Base-by-base conservation (phyloP, 176 grass and related monocot genomes). In the Metroxylon sagu region DNA sequence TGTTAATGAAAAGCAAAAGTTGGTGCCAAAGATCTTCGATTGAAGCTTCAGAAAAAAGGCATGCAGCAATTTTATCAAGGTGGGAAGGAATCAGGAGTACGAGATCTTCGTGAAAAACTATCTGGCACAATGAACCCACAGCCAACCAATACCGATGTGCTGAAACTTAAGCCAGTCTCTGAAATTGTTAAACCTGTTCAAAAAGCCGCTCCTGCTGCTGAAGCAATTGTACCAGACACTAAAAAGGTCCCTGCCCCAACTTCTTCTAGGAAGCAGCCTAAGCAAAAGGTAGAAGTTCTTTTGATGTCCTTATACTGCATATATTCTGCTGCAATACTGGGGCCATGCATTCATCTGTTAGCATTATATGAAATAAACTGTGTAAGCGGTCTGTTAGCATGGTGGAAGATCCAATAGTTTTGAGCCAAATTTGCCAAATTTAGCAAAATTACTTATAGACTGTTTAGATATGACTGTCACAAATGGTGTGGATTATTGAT, bases 71-170 rank as follows among this genome's bases (percentile, higher is more conserved):
- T 18, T 28, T 71, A 80, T 78, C 53, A 60, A 62, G 65, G 65
- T 50, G 66, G 55, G 64, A 84, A 28, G 61, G 50, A 21, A 51
- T 79, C 74, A 31, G 75, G 64, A 26, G 53, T 83, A 16, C 76
- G 70, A 57, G 94, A 98, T 83, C 70, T 98, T 51, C 84, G 94
- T 53, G 94, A 98, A 62, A 93, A 76, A 73, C 62, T 98, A 74
- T 89, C 88, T 58, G 94, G 94, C 49, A 74, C 71, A 58, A 79
- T 85, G 79, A 75, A 85, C 58, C 61, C 67, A 26, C 88, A 81
- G 60, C 70, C 78, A 61, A 59, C 71, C 60, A 85, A 85, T 19
- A 53, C 15, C 58, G 73, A 78, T 43, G 67, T 75, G 62, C 66
- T 64, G 57, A 85, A 81, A 59, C 31, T 28, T 31, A 89, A 83